These are phyloP conservation scores for Penicillium sp. DNA, from an alignment of 2,329 filamentous ascomycete species.

Conservation along the genomic window DNA sequence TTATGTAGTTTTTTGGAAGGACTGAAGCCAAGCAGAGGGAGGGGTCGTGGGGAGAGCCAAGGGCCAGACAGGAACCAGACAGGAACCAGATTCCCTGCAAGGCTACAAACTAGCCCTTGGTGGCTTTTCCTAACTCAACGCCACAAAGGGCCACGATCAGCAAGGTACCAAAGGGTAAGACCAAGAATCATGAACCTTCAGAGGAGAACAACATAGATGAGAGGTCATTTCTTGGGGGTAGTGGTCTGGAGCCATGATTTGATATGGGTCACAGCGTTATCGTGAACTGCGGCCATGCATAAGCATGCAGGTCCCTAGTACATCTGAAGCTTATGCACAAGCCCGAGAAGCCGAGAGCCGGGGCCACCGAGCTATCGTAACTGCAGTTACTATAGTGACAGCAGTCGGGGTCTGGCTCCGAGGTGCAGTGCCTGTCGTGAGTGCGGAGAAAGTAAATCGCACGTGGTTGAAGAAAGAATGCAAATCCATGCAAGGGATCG, in stretches of 20 bases:
- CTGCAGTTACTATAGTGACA: background rate
- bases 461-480: conserved; percentile 16
- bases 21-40: conserved; percentile 4
- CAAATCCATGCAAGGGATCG: conserved; percentile 20
- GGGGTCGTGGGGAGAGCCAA: conserved; percentile 12
- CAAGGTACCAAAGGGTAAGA: conserved; percentile 18
- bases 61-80: conserved; percentile 8
- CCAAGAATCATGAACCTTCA: background rate
- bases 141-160: conserved; percentile 20
- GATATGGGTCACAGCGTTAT: background rate
- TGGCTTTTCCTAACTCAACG: conserved; percentile 12
- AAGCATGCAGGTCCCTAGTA: conserved; percentile 2
- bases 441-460: conserved; percentile 6
- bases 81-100: conserved; percentile 21
- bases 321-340: conserved; percentile 16
- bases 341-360: conserved; percentile 5
- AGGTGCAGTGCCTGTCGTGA: conserved; percentile 5
- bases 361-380: conserved; percentile 6
- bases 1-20: conserved; percentile 21
- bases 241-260: conserved; percentile 5
- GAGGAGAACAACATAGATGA: conserved; percentile 2
- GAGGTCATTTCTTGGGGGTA: conserved; percentile 12
- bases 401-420: background rate
- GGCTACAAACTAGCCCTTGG: conserved; percentile 20
- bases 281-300: background rate